Evolutionary conservation across 2,329 filamentous ascomycete genomes (phyloP), one percentile per base, ranked within the genome.

Genomic region (Sporothrix brunneoviolacea): DNA sequence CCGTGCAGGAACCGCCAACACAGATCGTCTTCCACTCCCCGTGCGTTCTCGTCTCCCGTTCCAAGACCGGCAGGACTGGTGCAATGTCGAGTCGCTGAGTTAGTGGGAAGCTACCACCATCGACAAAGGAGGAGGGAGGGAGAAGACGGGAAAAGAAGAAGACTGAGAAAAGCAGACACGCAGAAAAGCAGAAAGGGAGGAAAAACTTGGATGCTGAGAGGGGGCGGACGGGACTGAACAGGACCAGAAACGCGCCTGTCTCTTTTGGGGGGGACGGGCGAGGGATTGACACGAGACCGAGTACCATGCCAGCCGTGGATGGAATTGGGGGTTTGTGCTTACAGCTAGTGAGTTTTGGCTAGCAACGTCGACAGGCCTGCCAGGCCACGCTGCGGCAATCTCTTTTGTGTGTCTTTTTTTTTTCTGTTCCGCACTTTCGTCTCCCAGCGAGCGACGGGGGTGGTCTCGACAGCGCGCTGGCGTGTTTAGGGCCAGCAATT

Each of bases 401-500:
- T 49, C 40, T 30, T 38, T 43, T 27, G 37, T 12, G 30, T 46
- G 39, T 37, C 19, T 46, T 44, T 39, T 39, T 15, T 32, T 43
- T 30, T 8, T 18, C 40, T 32, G 6, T 43, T 16, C 40, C 22
- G 8, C 4, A 24, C 27, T 12, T 22, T 33, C 8, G 24, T 48
- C 10, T 36, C 32, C 30, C 16, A 16, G 16, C 22, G 16, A 15
- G 28, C 15, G 16, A 28, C 33, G 35, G 48, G 30, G 47, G 38
- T 49, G 22, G 47, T 49, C 39, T 49, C 47, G 46, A 45, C 48
- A 49, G 33, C 45, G 50, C 45, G 44, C 24, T 49, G 41, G 41
- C 53, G 48, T 50, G 41, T 53, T 43, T 52, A 45, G 38, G 37
- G 42, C 46, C 46, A 54, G 47, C 50, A 55, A 50, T 38, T 44